Evolutionary conservation across 1,284 basidiomycete species (phyloP).

Genomic region (Cryptococcus neoformans): DNA sequence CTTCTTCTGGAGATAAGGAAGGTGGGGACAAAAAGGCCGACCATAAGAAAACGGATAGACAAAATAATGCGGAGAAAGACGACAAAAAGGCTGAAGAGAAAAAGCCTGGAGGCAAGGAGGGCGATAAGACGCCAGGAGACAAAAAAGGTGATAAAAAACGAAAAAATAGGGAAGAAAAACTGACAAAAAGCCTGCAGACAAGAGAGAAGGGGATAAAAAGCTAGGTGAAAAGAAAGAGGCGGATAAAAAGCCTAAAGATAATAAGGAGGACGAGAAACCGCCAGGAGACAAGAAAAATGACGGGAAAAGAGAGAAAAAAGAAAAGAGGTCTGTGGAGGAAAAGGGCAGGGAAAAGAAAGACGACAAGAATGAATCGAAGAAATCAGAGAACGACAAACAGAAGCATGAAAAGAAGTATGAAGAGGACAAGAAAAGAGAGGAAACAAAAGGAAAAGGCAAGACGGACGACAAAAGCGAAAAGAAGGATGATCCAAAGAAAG

Average conservation of each 20-base stretch:
- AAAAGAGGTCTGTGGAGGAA: background rate
- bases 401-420: background rate
- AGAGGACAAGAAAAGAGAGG: background rate
- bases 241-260: background rate
- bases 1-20: background rate
- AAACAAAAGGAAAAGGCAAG: background rate
- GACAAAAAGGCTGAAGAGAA: background rate
- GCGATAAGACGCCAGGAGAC: background rate
- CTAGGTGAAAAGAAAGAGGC: background rate
- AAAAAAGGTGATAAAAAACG: conserved; percentile 1
- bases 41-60: background rate
- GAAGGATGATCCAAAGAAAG: background rate
- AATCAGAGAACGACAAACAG: background rate
- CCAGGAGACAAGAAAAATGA: background rate
- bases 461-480: background rate
- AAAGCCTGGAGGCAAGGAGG: background rate
- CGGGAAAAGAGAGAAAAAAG: background rate
- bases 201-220: background rate
- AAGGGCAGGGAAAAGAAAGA: background rate
- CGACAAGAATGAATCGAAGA: background rate
- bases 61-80: conserved; percentile 3
- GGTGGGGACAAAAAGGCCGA: background rate
- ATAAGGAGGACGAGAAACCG: conserved; percentile 5
- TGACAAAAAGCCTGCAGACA: conserved; percentile 2
- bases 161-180: background rate